Conservation (phyloP, 2,329 filamentous ascomycete genomes). For the Xenoacremonium recifei region DNA sequence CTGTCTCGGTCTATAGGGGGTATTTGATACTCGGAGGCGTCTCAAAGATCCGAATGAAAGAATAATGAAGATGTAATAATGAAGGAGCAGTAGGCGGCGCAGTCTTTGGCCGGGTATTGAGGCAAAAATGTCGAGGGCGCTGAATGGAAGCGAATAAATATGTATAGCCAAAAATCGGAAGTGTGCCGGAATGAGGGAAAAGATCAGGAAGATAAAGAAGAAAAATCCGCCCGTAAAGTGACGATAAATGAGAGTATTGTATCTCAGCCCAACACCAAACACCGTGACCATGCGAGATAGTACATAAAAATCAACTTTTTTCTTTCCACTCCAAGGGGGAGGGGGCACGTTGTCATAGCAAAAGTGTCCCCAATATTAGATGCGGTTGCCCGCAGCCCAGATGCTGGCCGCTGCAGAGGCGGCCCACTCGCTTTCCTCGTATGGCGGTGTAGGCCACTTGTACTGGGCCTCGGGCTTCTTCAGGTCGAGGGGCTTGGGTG, state of each 20-base stretch:
- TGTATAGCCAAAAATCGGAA: constrained; percentile 27
- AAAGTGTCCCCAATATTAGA: constrained; percentile 44
- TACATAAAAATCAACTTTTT: constrained; percentile 25
- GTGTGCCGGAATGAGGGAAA: constrained; percentile 21
- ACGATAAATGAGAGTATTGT: constrained; percentile 13
- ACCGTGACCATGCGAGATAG: constrained; percentile 26
- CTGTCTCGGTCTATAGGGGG: constrained; percentile 37
- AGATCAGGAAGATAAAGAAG: too few relatives aligned
- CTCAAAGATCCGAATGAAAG: constrained; percentile 20
- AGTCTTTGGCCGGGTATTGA: constrained; percentile 28
- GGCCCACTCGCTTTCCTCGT: constrained; percentile 91
- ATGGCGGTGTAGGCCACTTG: constrained; percentile 95
- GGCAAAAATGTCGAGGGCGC: constrained; percentile 18
- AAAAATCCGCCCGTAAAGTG: constrained; percentile 19
- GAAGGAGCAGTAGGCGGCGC: constrained; percentile 21
- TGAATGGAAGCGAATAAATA: constrained; percentile 29
- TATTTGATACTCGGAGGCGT: constrained; percentile 34
- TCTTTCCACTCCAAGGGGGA: constrained; percentile 22
- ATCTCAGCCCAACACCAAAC: constrained; percentile 28
- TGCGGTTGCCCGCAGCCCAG: constrained; percentile 67
- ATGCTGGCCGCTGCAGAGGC: constrained; percentile 79
- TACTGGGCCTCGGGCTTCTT: constrained; percentile 53
- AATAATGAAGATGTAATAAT: constrained; percentile 20
- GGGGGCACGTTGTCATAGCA: constrained; percentile 23
- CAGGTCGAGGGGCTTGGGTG: constrained; percentile 71